Conservation (phyloP, 2,329 filamentous ascomycete genomes). For the Exophiala spinifera region DNA sequence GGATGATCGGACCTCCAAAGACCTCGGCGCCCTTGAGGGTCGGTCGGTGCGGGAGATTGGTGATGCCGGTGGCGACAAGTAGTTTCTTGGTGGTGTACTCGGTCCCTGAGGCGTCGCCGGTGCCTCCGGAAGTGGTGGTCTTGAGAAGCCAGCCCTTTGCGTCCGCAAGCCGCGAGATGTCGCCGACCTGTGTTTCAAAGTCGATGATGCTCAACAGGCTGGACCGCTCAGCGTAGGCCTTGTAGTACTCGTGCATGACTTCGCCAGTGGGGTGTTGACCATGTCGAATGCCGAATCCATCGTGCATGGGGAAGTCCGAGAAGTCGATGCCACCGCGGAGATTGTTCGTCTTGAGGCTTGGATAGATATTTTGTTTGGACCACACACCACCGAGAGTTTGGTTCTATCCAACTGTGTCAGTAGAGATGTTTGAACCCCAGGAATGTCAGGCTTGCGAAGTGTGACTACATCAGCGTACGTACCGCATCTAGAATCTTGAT, state of each 20-base stretch:
- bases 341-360: constrained; percentile 70
- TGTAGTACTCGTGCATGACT: constrained; percentile 56
- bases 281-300: constrained; percentile 48
- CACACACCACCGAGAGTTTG: constrained; percentile 61
- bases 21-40: constrained; percentile 46
- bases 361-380: constrained; percentile 63
- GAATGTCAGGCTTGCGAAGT: background rate
- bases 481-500: constrained; percentile 24
- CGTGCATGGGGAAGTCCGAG: constrained; percentile 68
- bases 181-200: constrained; percentile 52
- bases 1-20: constrained; percentile 51
- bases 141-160: constrained; percentile 46
- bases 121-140: constrained; percentile 7
- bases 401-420: constrained; percentile 12
- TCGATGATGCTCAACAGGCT: constrained; percentile 49
- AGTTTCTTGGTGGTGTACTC: constrained; percentile 43
- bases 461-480: background rate
- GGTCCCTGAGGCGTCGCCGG: background rate
- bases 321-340: constrained; percentile 70
- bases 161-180: constrained; percentile 43
- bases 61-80: constrained; percentile 56
- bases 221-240: constrained; percentile 54
- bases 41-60: constrained; percentile 51
- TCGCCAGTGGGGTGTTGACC: constrained; percentile 60
- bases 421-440: too few species aligned